Conservation (phyloP, 495 filamentous ascomycete genomes). For the Bryoglossum gracile region DNA sequence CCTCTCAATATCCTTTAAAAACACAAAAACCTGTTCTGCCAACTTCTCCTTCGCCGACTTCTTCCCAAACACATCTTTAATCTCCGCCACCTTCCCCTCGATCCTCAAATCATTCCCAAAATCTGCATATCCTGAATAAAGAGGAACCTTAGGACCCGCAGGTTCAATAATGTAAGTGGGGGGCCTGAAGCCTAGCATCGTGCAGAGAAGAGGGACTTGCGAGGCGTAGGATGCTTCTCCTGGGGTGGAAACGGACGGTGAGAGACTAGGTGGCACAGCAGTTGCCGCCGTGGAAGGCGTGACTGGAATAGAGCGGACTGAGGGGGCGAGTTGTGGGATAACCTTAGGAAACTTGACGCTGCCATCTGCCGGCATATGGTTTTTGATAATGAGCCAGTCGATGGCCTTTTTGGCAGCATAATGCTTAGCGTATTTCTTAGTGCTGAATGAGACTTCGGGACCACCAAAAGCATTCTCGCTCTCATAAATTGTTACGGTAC, state of each 20-base stretch:
- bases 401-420: slow-evolving; percentile 21
- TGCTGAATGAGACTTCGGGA: not conserved
- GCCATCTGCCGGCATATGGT: slow-evolving; percentile 17
- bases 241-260: not conserved
- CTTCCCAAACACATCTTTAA: slow-evolving; percentile 37
- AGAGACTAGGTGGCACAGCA: not conserved
- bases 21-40: slow-evolving; percentile 29
- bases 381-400: slow-evolving; percentile 19
- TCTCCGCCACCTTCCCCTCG: slow-evolving; percentile 31
- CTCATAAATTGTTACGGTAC: slow-evolving; percentile 1
- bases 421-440: slow-evolving; percentile 12
- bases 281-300: not conserved
- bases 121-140: slow-evolving; percentile 25
- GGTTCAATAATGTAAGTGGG: slow-evolving; percentile 15
- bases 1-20: slow-evolving; percentile 28
- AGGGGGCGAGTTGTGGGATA: no score
- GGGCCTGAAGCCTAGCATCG: slow-evolving; percentile 9
- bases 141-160: slow-evolving; percentile 3
- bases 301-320: no score
- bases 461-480: slow-evolving; percentile 3
- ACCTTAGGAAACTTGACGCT: slow-evolving; percentile 18
- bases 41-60: slow-evolving; percentile 41
- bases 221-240: not conserved
- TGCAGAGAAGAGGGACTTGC: slow-evolving; percentile 17
- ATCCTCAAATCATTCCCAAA: slow-evolving; percentile 27